Evolutionary conservation across 192 early-diverging fungal genomes (phyloP).

Genomic region (Coemansia sp.): DNA sequence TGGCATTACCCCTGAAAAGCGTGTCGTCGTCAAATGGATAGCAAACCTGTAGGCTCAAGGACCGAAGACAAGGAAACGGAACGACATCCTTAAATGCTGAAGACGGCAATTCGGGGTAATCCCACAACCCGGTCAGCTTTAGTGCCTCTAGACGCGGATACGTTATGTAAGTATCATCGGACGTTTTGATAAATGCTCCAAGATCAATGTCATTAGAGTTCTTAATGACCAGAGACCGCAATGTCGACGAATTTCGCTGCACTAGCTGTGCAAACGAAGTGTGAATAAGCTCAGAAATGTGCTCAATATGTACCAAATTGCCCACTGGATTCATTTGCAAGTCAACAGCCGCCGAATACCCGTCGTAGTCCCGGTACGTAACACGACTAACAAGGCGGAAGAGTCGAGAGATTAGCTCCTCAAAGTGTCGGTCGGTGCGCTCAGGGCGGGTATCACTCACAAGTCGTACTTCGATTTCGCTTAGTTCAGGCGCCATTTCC

Average conservation of each 20-base stretch:
- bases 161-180: background rate
- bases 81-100: background rate
- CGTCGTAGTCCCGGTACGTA: background rate
- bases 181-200: background rate
- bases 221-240: background rate
- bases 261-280: background rate
- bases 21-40: conserved; percentile 2
- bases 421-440: background rate
- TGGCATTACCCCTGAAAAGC: background rate
- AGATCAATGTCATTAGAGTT: background rate
- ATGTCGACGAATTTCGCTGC: background rate
- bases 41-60: background rate
- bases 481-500: background rate
- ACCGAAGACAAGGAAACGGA: background rate
- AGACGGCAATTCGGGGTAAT: background rate
- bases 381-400: background rate
- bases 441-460: background rate
- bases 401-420: background rate
- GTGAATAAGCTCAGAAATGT: background rate
- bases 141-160: background rate
- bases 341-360: background rate
- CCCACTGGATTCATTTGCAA: background rate
- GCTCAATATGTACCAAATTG: background rate
- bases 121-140: background rate
- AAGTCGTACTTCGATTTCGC: background rate